These are phyloP conservation scores for Rutidosis leptorrhynchoides DNA, from an alignment of 129 eudicot genomes.

Conservation along the genomic window DNA sequence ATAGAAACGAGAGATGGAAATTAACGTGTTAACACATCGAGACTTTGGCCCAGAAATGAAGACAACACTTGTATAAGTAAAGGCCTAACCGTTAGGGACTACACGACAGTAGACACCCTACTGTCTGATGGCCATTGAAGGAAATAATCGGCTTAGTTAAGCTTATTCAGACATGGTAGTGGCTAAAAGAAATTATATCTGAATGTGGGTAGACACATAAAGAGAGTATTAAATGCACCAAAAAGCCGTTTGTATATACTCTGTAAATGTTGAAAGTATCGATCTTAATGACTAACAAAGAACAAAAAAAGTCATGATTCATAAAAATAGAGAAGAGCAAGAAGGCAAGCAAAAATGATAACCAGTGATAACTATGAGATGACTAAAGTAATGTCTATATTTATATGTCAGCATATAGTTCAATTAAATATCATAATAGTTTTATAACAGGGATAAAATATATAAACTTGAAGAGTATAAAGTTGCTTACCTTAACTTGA, in stretches of 20 bases:
- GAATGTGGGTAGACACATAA: no score
- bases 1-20: no score
- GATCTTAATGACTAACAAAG: not conserved
- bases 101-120: no score
- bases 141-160: no score
- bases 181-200: no score
- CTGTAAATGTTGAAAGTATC: not conserved
- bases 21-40: no score
- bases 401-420: not conserved
- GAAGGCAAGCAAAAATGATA: not conserved
- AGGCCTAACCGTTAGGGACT: no score
- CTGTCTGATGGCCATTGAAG: no score
- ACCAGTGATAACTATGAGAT: not conserved
- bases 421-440: not conserved
- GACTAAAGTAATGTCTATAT: not conserved
- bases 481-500: slow-evolving; percentile 38
- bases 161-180: no score
- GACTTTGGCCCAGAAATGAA: no score
- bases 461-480: not conserved
- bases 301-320: not conserved
- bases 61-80: no score
- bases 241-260: not conserved
- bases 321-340: not conserved
- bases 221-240: not conserved
- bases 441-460: not conserved